Conservation (phyloP, 495 filamentous ascomycete genomes). For the Pseudevernia furfuracea region DNA sequence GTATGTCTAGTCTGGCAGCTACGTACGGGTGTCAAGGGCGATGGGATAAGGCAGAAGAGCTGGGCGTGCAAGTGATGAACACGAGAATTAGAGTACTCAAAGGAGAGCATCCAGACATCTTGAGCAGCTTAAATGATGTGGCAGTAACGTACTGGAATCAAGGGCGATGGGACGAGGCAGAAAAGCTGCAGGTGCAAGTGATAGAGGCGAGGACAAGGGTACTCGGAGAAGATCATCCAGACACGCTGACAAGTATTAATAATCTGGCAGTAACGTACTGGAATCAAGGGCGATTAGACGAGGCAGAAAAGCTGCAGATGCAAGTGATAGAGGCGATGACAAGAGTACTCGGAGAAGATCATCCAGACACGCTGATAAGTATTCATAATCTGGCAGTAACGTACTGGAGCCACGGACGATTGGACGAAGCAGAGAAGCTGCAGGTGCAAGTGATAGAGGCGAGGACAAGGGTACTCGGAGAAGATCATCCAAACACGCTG, state of each 20-base stretch:
- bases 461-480: background rate
- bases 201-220: background rate
- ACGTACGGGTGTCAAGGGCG: too few relatives aligned
- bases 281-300: conserved; percentile 26
- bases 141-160: too few relatives aligned
- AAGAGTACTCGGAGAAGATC: conserved; percentile 14
- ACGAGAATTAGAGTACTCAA: too few relatives aligned
- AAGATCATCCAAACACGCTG: conserved; percentile 27
- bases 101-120: too few relatives aligned
- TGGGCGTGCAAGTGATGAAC: too few relatives aligned
- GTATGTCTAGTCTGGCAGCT: too few relatives aligned
- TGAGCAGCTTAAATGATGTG: too few relatives aligned
- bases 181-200: background rate
- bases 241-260: conserved; percentile 28
- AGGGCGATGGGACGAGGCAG: background rate
- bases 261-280: conserved; percentile 25
- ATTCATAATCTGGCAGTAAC: background rate
- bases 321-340: conserved; percentile 24
- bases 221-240: conserved; percentile 27
- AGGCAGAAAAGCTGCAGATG: conserved; percentile 27
- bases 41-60: too few relatives aligned
- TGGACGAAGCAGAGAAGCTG: background rate
- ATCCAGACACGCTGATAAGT: background rate
- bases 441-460: background rate
- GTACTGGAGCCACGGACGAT: background rate